Evolutionary conservation across 352 stramenopile genomes (phyloP), one percentile per base, ranked within the genome.

Genomic region (Phytopythium aichiense): DNA sequence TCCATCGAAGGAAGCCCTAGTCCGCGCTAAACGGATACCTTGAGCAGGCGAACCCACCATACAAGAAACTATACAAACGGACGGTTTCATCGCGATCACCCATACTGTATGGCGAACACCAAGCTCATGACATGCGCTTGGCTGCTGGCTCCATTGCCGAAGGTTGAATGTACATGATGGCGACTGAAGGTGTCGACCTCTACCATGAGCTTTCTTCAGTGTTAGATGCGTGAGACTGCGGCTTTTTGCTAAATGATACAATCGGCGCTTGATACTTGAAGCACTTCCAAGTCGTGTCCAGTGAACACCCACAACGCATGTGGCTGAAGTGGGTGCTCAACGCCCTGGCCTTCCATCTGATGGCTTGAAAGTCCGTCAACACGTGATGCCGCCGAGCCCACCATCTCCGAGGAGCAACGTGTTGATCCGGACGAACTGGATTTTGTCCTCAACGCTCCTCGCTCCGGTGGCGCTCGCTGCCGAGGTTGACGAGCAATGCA

Each of bases 361-460:
- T 18, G 37, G 16, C 11, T 42, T 18, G 16, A 15, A 8, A 20
- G 42, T 23, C 42, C 12, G 8, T 48, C 42, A 48, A 18, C 42
- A 25, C 18, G 42, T 48, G 20, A 48, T 13, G 16, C 20, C 42
- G 8, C 4, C 42, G 42, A 20, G 20, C 7, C 20, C 20, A 5
- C 9, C 20, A 25, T 35, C 48, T 18, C 48, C 33, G 38, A 65
- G 58, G 18, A 69, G 57, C 51, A 45, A 18, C 43, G 63, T 33
- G 28, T 69, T 69, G 7, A 63, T 56, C 42, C 63, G 57, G 30
- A 69, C 54, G 28, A 65, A 69, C 52, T 55, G 28, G 30, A 65
- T 52, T 35, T 69, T 69, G 33, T 65, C 56, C 43, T 50, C 43
- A 8, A 50, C 11, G n/a, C 43, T n/a, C 18, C 31, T 33, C 18